Evolutionary conservation across 768 basidiomycete genomes (phyloP), one percentile per base, ranked within the genome.

Genomic region (Psilocybe cyanescens): DNA sequence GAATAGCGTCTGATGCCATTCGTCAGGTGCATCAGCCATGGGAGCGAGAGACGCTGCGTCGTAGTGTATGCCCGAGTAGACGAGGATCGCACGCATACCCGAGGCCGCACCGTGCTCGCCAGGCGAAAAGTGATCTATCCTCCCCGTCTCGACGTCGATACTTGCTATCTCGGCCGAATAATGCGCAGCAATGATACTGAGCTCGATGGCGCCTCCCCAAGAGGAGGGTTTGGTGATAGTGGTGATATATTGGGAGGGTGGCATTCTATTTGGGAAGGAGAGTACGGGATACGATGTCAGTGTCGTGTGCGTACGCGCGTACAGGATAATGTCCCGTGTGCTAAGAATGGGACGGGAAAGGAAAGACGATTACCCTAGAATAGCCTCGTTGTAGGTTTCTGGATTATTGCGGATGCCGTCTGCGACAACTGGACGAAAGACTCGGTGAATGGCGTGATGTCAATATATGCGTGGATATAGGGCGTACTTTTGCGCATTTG

Each of bases 161-260:
- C 91, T 93, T 2, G 88, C 86, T 39, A 99, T 97, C 74, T 97
- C 96, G 1, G 92, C 89, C 28, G 76, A 75, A 72, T 88, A 97
- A 74, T 97, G 87, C 7, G 84, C 78, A 2, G 96, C 87, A 61
- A 99, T 87, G 64, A 98, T 86, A 6, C 88, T 79, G 2, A 99
- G 86, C 75, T 95, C 95, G 70, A 99, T 98, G 1, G 97, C 97
- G 14, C 97, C 97, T 53, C 97, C 97, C 97, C 97, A 99, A 0
- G 91, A 86, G 2, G 83, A 76, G 1, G 93, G 86, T 49, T 88
- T 89, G 51, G 87, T 79, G 64, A 99, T 99, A 3, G 91, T 91
- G 4, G 79, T 65, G 63, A 95, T 91, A 74, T 99, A 99, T 53
- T 87, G 80, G 74, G 79, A 57, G 70, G 89, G 68, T 78, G 94